phyloP scores from a whole-genome alignment of 1,139 yeast species.

The Geotrichum cucujoidarum region DNA sequence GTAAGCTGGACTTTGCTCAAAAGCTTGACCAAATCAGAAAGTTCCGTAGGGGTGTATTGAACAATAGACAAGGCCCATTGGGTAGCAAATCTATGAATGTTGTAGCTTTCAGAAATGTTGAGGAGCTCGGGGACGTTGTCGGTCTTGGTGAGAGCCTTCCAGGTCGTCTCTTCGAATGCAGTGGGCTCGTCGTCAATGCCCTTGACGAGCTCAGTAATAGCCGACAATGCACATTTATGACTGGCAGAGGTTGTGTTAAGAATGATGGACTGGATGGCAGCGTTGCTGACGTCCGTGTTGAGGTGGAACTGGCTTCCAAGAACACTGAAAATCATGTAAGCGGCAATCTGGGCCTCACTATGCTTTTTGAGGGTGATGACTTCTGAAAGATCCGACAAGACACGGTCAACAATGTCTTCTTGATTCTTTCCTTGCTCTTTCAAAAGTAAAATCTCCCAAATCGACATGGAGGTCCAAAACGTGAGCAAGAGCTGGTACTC shows the following conservation, averaged over 20 bases:
- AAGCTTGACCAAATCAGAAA: slow-evolving; percentile 27
- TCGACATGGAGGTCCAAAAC: slow-evolving; percentile 71
- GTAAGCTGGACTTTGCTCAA: slow-evolving; percentile 27
- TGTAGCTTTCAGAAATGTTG: slow-evolving; percentile 29
- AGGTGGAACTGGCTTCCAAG: slow-evolving; percentile 69
- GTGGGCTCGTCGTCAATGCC: slow-evolving; percentile 20
- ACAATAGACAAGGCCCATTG: slow-evolving; percentile 31
- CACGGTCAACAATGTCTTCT: slow-evolving; percentile 41
- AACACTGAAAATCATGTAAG: slow-evolving; percentile 76
- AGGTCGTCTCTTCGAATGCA: slow-evolving; percentile 26
- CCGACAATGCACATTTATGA: slow-evolving; percentile 36
- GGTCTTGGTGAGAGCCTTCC: slow-evolving; percentile 25
- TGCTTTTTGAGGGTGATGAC: slow-evolving; percentile 34
- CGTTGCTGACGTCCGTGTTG: slow-evolving; percentile 54
- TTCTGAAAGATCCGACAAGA: slow-evolving; percentile 43
- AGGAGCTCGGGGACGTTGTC: slow-evolving; percentile 20
- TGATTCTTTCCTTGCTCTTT: slow-evolving; percentile 36
- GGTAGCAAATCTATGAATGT: slow-evolving; percentile 32
- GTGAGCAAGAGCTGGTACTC: slow-evolving; percentile 64
- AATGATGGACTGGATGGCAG: slow-evolving; percentile 66
- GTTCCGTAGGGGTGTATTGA: slow-evolving; percentile 24
- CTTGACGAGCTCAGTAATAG: slow-evolving; percentile 37
- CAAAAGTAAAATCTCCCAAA: slow-evolving; percentile 56
- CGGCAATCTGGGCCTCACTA: slow-evolving; percentile 71
- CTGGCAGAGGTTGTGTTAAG: slow-evolving; percentile 41